Base-by-base conservation (phyloP, 495 filamentous ascomycete species). In the Pseudoneurospora amorphoporcata region DNA sequence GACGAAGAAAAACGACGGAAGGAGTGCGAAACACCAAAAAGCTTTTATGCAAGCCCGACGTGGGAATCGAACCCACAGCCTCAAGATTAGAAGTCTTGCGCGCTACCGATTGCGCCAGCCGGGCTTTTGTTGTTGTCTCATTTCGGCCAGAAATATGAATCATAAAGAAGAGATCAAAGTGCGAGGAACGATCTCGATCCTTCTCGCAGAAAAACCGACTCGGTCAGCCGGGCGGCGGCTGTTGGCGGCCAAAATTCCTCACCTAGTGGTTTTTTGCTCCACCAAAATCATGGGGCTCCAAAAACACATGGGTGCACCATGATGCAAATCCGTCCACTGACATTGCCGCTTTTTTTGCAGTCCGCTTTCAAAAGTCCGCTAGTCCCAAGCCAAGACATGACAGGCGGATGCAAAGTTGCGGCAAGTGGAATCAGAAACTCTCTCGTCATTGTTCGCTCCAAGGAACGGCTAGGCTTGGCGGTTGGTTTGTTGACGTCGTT, bases 61-160 rank as follows among this genome's bases (percentile, higher is more conserved):
- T 35, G 53, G 53, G 53, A 37, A 17, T 65, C 53, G 53, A 65
- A 65, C 53, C 53, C 53, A 35, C 53, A 65, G 53, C 53, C 53
- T 65, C 53, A 61, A 61, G 53, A 61, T 61, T 61, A 61, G 53
- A 61, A 61, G 53, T 61, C 53, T 61, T 61, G 53, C 53, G 53
- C 53, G 53, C 53, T 61, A 61, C 53, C 53, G 45, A 61, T 61
- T 61, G 53, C 53, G 53, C 53, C 53, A 61, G 53, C 53, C 53
- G 53, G 53, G 53, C 53, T 61, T 5, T 61, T 40, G 35, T 40
- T 61, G 14, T 61, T 61, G 14, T 16, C 23, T 3, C 2, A 35
- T 0, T 32, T 16, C 12, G 0, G 29, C 5, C 1, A 0, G 3
- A 3, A 4, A 35, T 65, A 0, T 8, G 29, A 0, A 12, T 17